Evolutionary conservation across 139 green algal genomes (phyloP), one percentile per base, ranked within the genome.

Genomic region (Choricystis sp.): DNA sequence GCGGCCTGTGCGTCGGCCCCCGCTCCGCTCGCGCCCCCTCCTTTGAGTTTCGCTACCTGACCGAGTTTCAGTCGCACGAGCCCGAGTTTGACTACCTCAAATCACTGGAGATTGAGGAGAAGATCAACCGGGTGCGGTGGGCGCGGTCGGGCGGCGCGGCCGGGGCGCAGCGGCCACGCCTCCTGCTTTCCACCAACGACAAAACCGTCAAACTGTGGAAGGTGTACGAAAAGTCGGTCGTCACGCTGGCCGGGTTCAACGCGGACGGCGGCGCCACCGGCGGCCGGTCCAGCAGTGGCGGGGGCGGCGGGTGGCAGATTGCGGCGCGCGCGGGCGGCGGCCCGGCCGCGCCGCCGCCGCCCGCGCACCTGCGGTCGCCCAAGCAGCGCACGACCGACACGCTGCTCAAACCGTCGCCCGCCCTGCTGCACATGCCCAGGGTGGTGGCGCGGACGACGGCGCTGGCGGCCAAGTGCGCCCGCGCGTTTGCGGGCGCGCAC

Each of bases 161-260:
- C n/a, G 25, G 28, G 28, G 56, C 61, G 14, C 62, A 72, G 28
- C 40, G 9, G 40, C 40, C 76, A 22, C 74, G 76, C 19, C 75
- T 91, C 75, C 78, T 94, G 63, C 76, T 96, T 22, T 92, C 85
- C 28, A 93, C 89, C 5, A 96, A 96, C 63, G 89, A 99, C 77
- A 99, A 99, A 71, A 98, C 91, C 19, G 85, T 99, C 71, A 98
- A 98, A 81, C 80, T 99, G 1, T 99, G 94, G 94, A 95, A 94
- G 80, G 88, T 95, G 63, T 14, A 29, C 9, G 5, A 21, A 30
- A 23, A 26, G 64, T 30, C 24, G 22, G 60, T 65, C 14, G 29
- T 60, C 31, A 65, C 58, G 62, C 31, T 66, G 61, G 40, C 61
- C 9, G 16, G 23, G 4, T 26, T 59, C 14, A 19, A 29, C 56